Evolutionary conservation across 23 red algal species (phyloP).

Genomic region (Rhodosorus marinus): DNA sequence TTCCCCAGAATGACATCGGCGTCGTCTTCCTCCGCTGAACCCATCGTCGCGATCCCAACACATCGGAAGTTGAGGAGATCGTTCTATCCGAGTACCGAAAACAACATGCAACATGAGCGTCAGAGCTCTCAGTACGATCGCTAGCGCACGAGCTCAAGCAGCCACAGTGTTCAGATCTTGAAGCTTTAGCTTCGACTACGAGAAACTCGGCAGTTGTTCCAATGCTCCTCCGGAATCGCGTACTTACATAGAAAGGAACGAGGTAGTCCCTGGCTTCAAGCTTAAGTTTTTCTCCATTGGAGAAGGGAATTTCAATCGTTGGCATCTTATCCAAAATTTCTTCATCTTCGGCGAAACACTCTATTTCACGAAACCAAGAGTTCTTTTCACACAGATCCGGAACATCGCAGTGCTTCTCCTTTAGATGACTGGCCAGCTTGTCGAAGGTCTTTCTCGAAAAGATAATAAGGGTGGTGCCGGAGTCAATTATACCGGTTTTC

Average conservation of each 20-base stretch:
- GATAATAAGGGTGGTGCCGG: conserved; percentile 87
- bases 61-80: conserved; percentile 50
- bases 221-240: too few species aligned
- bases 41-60: conserved; percentile 63
- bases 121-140: conserved; percentile 25
- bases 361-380: conserved; percentile 30
- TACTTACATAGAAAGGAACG: too few species aligned
- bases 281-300: too few species aligned
- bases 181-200: too few species aligned
- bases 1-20: conserved; percentile 69
- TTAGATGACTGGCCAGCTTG: neutral
- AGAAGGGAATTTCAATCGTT: too few species aligned
- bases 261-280: too few species aligned
- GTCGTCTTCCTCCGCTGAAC: conserved; percentile 25
- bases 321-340: too few species aligned
- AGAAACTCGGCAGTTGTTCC: too few species aligned
- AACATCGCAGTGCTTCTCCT: neutral
- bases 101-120: conserved; percentile 32
- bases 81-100: conserved; percentile 52
- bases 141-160: too few species aligned
- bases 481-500: conserved; percentile 83
- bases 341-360: conserved; percentile 41
- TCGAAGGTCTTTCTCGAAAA: conserved; percentile 25
- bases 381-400: neutral
- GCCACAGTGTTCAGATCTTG: too few species aligned